Base-by-base conservation (phyloP, 2,329 filamentous ascomycete species). In the Monilinia fructigena region DNA sequence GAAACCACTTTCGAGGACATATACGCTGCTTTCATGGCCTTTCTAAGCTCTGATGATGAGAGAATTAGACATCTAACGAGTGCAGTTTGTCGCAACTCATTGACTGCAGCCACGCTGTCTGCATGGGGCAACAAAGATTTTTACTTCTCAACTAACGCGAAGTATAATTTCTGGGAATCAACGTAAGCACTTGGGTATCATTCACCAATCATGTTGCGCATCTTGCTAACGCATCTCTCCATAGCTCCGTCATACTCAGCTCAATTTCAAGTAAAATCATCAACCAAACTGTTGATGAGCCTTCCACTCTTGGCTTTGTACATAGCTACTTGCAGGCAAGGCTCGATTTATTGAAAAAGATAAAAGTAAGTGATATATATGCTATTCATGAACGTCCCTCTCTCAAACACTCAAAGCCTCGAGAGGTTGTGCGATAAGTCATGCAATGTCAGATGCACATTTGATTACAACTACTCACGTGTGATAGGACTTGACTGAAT, bases 281-380 rank as follows among this genome's bases (percentile, higher is more conserved):
- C n/a, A 72, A 55, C 28, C 65, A 72, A 28, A 67, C 66, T 23
- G 67, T 67, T 38, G 71, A 74, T 55, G 70, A 72, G 26, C 74
- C 73, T 48, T 63, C 67, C 38, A 70, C 72, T 31, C 71, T 77
- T 31, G 62, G 45, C 28, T 76, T 76, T 60, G 81, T 89, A 53
- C 81, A 83, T 71, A 80, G 81, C 48, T 89, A 86, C 70, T 76
- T 89, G 6, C 80, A 84, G 71, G 82, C 85, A 50, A 81, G 85
- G 26, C 74, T 87, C 14, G 73, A 82, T 4, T 76, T 89, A 1
- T 72, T 89, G 12, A 81, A 78, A 62, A 68, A 56, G 16, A 71
- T 74, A 23, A 68, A 71, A 64, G 75, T 76, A 54, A 68, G 74
- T 72, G n/a, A 18, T 8, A 45, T 28, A 4, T 28, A 14, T 58